phyloP scores from a whole-genome alignment of 495 filamentous ascomycete species.

The Rostrohypoxylon terebratum region DNA sequence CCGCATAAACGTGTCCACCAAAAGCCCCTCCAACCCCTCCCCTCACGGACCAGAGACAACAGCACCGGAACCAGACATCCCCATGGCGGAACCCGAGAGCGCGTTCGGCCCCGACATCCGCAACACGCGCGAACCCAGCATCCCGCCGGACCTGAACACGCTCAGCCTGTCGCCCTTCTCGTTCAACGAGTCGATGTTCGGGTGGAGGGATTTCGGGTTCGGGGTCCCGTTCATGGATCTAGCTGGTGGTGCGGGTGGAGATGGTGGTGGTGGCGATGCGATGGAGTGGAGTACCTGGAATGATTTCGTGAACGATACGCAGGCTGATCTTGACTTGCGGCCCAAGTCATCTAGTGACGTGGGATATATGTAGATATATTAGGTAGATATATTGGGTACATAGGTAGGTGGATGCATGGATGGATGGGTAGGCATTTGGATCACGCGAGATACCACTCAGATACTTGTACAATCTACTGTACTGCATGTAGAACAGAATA shows the following conservation, averaged over 20 bases:
- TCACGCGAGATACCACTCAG: conserved; percentile 2
- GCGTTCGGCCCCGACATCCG: conserved; percentile 24
- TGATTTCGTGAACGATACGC: conserved; percentile 51
- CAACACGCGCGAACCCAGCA: conserved; percentile 15
- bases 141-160: conserved; percentile 15
- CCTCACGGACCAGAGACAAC: background rate
- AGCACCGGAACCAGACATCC: background rate
- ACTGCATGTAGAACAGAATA: conserved; percentile 21
- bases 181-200: conserved; percentile 35
- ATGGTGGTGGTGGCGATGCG: conserved; percentile 7
- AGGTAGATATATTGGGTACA: conserved; percentile 2
- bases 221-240: conserved; percentile 37
- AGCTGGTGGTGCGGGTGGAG: background rate
- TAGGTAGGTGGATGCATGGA: too few relatives aligned
- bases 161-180: conserved; percentile 31
- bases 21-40: background rate
- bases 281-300: conserved; percentile 52
- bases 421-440: background rate
- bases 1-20: conserved; percentile 11
- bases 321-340: conserved; percentile 29
- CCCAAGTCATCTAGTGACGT: conserved; percentile 44
- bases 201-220: conserved; percentile 40
- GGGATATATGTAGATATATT: conserved; percentile 13
- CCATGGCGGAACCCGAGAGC: conserved; percentile 12
- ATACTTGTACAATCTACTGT: conserved; percentile 9